Conservation (phyloP, 129 eudicot species). For the Apium graveolens region DNA sequence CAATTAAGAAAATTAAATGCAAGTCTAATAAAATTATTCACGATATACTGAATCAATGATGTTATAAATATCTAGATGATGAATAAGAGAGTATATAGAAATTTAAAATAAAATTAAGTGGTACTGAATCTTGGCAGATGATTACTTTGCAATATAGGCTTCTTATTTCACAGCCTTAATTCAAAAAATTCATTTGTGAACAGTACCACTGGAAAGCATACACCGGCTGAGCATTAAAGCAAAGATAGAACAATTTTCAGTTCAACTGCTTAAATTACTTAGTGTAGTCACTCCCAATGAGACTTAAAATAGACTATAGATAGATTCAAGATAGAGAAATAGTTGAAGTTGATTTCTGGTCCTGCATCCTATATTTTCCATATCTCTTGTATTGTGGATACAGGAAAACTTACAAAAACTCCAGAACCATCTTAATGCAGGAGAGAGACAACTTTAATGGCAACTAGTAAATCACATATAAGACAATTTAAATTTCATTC, state of each 20-base stretch:
- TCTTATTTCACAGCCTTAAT: background rate
- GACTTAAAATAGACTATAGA: background rate
- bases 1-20: background rate
- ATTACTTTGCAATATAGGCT: background rate
- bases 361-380: background rate
- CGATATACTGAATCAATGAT: background rate
- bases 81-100: background rate
- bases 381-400: background rate
- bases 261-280: background rate
- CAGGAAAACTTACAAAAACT: background rate
- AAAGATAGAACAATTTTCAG: background rate
- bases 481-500: background rate
- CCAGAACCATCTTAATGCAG: background rate
- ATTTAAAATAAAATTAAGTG: background rate
- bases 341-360: background rate
- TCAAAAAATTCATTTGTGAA: background rate
- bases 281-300: background rate
- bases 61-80: background rate
- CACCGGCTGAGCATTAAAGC: background rate
- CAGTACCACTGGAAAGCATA: background rate
- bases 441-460: background rate
- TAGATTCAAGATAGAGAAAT: background rate
- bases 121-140: background rate
- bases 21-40: background rate
- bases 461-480: background rate